Base-by-base conservation (phyloP, 2,329 filamentous ascomycete genomes). In the Dactylella cylindrospora region DNA sequence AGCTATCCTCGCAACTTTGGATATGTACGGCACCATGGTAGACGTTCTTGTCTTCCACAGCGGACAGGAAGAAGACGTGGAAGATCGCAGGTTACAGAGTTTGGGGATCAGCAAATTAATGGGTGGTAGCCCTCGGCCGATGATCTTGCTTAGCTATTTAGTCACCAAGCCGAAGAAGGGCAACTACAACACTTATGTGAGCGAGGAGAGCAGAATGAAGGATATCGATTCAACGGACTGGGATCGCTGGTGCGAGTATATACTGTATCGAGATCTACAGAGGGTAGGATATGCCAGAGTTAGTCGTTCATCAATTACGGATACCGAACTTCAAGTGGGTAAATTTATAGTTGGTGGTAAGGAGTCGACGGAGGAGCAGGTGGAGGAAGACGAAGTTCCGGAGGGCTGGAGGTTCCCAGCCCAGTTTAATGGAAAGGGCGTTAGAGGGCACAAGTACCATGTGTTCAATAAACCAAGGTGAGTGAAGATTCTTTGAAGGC, bases 171-270 rank as follows among this genome's bases (percentile, higher is more conserved):
- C 93, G 0, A 79, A 86, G 4, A 77, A 95, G 75, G 93, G 93
- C 64, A 98, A 98, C 72, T 98, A 98, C 77, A 91, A 97, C 72
- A 95, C 84, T 0, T 97, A 95, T 69, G 93, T 97, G 19, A 88
- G 88, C 53, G 80, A 89, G 47, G 77, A 77, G 55, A 95, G 87
- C 57, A 88, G 90, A 7, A 98, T 98, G 93, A 84, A 88, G 70
- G 93, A 98, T 70, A 93, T 98, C 43, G 93, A 98, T 70, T 81
- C 84, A 0, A 84, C 79, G 2, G 93, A 98, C 72, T 95, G 90
- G 90, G 93, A 98, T 73, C 79, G 93, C 51, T 98, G 93, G 93
- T 98, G 93, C 76, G 91, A 98, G 76, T 98, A 98, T 74, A 96
- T 98, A 67, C 76, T 98, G 20, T 98, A 89, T 79, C 96, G 96